These are phyloP conservation scores for Globisporangium mamillatum DNA, from an alignment of 352 stramenopile species.

Conservation along the genomic window DNA sequence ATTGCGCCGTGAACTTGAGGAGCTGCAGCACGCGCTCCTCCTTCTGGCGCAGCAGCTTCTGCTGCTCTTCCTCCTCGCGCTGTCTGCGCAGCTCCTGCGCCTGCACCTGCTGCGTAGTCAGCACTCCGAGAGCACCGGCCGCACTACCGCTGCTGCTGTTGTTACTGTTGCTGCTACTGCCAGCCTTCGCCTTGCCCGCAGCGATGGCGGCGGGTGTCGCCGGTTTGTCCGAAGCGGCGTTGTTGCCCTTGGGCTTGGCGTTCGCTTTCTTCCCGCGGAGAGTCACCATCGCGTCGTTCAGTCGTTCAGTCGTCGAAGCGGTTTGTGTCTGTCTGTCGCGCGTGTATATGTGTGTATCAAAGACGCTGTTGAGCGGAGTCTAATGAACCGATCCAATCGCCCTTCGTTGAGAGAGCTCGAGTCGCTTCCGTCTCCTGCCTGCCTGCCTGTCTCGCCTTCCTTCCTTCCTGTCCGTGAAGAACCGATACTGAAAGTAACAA, in stretches of 20 bases:
- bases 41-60: slow-evolving; percentile 31
- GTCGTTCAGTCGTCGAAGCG: background rate
- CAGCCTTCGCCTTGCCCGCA: slow-evolving; percentile 23
- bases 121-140: background rate
- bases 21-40: slow-evolving; percentile 45
- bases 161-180: slow-evolving; percentile 2
- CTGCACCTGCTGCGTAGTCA: slow-evolving; percentile 16
- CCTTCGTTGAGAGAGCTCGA: background rate
- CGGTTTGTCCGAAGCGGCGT: slow-evolving; percentile 30
- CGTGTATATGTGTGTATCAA: background rate
- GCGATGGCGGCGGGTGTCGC: slow-evolving; percentile 19
- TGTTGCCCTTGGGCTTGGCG: slow-evolving; percentile 55
- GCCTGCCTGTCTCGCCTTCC: background rate
- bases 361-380: background rate
- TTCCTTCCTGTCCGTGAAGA: background rate
- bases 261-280: slow-evolving; percentile 75
- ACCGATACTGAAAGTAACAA: slow-evolving; percentile 7
- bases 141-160: background rate
- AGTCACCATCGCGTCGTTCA: slow-evolving; percentile 46
- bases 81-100: slow-evolving; percentile 26
- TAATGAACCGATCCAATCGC: background rate
- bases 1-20: slow-evolving; percentile 46
- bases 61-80: slow-evolving; percentile 26
- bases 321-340: background rate
- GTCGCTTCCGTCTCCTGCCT: background rate